Conservation (phyloP, 2,329 filamentous ascomycete species). For the Bipolaris victoriae region DNA sequence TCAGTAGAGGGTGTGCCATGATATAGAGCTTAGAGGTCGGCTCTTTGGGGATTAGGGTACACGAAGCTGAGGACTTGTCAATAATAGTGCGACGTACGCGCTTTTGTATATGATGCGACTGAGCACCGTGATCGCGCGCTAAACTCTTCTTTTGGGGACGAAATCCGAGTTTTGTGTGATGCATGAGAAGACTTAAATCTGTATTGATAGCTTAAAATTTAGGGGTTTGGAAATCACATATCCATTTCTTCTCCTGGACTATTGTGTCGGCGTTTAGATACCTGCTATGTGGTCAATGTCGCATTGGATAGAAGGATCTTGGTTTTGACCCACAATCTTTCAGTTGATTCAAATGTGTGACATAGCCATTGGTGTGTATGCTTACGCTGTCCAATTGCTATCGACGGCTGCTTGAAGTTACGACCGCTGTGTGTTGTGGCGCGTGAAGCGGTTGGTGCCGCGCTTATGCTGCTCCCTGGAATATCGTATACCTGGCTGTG, state of each 20-base stretch:
- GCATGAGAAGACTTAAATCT: too few species aligned
- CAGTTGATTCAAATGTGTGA: neutral
- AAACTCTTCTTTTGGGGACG: neutral
- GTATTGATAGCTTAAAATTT: neutral
- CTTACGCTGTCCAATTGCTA: too few species aligned
- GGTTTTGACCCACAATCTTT: neutral
- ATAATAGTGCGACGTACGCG: neutral
- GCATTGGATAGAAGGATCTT: neutral
- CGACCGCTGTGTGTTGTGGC: too few species aligned
- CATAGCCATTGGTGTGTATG: too few species aligned
- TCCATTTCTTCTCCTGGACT: neutral
- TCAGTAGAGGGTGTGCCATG: slow-evolving; percentile 4
- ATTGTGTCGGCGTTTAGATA: neutral
- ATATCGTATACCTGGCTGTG: too few species aligned
- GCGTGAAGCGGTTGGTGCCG: too few species aligned
- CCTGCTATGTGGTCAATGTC: neutral
- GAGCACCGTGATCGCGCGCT: slow-evolving; percentile 19
- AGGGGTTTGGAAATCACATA: too few species aligned
- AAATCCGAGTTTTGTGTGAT: neutral
- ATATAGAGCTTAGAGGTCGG: slow-evolving; percentile 1
- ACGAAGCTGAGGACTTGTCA: neutral
- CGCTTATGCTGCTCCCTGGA: too few species aligned
- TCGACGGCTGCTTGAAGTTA: too few species aligned
- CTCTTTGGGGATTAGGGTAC: neutral
- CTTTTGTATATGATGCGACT: neutral